Evolutionary conservation across 352 stramenopile genomes (phyloP), one percentile per base, ranked within the genome.

Genomic region (Phytophthora capsici): DNA sequence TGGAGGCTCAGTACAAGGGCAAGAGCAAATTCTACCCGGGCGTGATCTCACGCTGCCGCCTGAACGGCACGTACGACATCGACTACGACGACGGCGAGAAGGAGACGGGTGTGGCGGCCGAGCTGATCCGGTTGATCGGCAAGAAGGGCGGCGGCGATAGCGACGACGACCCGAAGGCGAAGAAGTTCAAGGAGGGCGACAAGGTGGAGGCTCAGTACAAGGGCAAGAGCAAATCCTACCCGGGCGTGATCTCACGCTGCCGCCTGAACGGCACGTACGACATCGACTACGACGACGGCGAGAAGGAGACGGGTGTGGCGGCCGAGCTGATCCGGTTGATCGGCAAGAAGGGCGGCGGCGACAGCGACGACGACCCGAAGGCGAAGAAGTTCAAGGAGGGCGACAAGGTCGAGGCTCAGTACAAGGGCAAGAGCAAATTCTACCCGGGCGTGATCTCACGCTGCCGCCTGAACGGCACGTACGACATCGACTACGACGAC

Each of bases 121-220:
- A 58, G 37, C 38, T 58, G 51, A 58, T 58, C 51, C 37, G 51
- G 38, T 50, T 19, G 51, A 0, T 50, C 37, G 51, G 14, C 51
- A 58, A 58, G 51, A 58, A 58, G 51, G 8, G 28, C n/a, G n/a
- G n/a, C n/a, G n/a, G n/a, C n/a, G n/a, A n/a, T n/a, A n/a, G n/a
- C n/a, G n/a, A n/a, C n/a, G n/a, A n/a, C n/a, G n/a, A n/a, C n/a
- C 40, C 52, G 52, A 59, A 51, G 38, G 16, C 22, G 38, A 59
- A 59, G 52, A 59, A 59, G 40, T 59, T 59, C 52, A 59, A 59
- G 38, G 52, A 59, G 40, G 52, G 52, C 38, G 52, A 59, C 23
- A 59, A 59, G 52, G 52, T 59, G 52, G 52, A 59, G 52, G 52
- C 52, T 47, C 52, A 59, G 52, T 59, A 59, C 52, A 59, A 59